Base-by-base conservation (phyloP, 106 monocot genomes). In the Ottelia alismoides region DNA sequence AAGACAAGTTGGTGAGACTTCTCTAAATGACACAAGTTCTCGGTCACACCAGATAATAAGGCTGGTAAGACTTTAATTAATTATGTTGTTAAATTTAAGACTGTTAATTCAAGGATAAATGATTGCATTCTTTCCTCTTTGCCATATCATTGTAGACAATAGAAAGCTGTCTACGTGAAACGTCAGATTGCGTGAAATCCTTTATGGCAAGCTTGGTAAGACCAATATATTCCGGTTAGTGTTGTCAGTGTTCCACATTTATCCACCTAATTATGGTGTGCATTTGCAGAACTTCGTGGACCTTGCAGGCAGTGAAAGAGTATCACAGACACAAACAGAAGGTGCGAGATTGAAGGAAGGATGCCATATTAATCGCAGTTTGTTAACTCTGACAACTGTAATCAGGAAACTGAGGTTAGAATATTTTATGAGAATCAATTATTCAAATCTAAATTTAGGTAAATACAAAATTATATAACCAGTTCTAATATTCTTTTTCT, bases 31-130 rank as follows among this genome's bases (percentile, higher is more conserved):
- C 50, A 75, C 76, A 25, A 99, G 98, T 66, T 99, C 98, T 20
- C 76, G 98, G 69, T 99, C 90, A 22, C 98, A 99, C 66, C 98
- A 99, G 67, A 99, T 99, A 54, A 91, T 86, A 64, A 90, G 83
- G 52, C 83, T 99, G 85, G 98, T 83, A 65, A 67, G 67, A 51
- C 16, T 48, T 7, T 43, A 16, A 43, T 43, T 16, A 16, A 43
- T 43, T 43, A 43, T 7, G 6, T 6, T 43, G 40, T 43, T 43
- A 43, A 43, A 16, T n/a, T n/a, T n/a, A n/a, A n/a, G n/a, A n/a
- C n/a, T n/a, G n/a, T n/a, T n/a, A n/a, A n/a, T n/a, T n/a, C n/a
- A n/a, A n/a, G n/a, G n/a, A n/a, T n/a, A n/a, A n/a, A n/a, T n/a
- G n/a, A n/a, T n/a, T n/a, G 12, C 19, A 44, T 21, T 58, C 16